A percentile compares a stretch with the other conserved stretches of the same genome.
Evolutionary conservation across 257 asterid genomes (phyloP).

Genomic region (Solanum paucissectum): DNA sequence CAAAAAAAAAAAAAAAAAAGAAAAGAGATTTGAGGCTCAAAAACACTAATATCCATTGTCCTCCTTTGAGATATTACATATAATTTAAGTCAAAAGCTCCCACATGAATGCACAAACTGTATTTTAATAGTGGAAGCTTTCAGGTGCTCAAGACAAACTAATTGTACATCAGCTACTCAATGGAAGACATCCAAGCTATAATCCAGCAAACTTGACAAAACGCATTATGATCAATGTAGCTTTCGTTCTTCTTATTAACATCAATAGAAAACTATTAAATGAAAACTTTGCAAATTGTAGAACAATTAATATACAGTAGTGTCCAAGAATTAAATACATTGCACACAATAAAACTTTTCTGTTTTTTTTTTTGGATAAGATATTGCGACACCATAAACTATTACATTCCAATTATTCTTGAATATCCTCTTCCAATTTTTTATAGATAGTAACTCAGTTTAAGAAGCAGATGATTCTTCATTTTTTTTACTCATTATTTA

Average conservation of each 20-base stretch:
- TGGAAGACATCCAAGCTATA: background rate
- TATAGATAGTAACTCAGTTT: background rate
- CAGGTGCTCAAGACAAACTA: background rate
- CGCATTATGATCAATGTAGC: background rate
- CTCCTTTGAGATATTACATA: background rate
- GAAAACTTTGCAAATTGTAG: background rate
- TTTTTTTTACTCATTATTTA: too few species aligned
- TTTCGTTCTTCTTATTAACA: background rate
- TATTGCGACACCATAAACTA: background rate
- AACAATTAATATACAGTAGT: background rate
- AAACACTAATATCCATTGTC: background rate
- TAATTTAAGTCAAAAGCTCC: background rate
- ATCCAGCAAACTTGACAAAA: background rate
- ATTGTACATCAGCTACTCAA: background rate
- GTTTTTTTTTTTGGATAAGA: background rate
- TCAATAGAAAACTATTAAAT: background rate
- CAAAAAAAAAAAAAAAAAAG: background rate
- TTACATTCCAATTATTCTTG: background rate
- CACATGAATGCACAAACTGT: background rate
- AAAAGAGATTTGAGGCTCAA: background rate
- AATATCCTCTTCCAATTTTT: background rate
- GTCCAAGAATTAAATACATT: background rate
- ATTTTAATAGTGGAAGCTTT: background rate
- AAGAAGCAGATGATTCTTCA: background rate
- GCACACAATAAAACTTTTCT: background rate